Conservation (phyloP, 208 protist species). For the Leishmania gerbilli region DNA sequence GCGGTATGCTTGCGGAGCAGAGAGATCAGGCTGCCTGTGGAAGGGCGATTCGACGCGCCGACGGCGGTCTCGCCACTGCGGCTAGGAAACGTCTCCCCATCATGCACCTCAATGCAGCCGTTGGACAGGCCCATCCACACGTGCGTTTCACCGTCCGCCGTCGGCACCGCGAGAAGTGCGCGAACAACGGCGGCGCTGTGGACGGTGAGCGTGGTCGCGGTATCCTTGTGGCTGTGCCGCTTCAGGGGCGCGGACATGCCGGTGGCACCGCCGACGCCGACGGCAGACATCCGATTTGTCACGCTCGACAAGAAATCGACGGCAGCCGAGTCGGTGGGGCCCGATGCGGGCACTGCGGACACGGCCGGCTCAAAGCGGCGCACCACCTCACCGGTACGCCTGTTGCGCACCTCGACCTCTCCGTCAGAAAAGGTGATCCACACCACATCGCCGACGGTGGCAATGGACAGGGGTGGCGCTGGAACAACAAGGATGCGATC, state of each 20-base stretch:
- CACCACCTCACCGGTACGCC: constrained; percentile 64
- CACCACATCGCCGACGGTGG: constrained; percentile 53
- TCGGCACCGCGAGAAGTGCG: constrained; percentile 38
- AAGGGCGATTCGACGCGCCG: constrained; percentile 1
- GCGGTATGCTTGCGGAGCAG: constrained; percentile 50
- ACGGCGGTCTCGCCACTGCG: not conserved
- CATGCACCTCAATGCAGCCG: constrained; percentile 74
- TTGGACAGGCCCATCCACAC: constrained; percentile 86
- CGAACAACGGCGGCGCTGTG: constrained; percentile 17
- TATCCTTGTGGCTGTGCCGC: not conserved
- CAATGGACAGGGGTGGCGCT: constrained; percentile 52
- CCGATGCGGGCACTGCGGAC: not conserved
- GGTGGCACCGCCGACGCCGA: not conserved
- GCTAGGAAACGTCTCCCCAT: constrained; percentile 36
- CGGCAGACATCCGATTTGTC: constrained; percentile 8
- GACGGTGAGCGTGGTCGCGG: not conserved
- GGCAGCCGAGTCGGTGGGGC: not conserved
- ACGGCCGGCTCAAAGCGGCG: constrained; percentile 38
- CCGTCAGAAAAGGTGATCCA: constrained; percentile 71
- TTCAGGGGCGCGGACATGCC: not conserved
- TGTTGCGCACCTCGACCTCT: constrained; percentile 68
- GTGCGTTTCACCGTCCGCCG: constrained; percentile 28
- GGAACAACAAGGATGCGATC: constrained; percentile 58
- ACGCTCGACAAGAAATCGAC: constrained; percentile 16
- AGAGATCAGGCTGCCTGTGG: constrained; percentile 23